Base-by-base conservation (phyloP, 352 stramenopile genomes). In the Salisapilia sapeloensis region DNA sequence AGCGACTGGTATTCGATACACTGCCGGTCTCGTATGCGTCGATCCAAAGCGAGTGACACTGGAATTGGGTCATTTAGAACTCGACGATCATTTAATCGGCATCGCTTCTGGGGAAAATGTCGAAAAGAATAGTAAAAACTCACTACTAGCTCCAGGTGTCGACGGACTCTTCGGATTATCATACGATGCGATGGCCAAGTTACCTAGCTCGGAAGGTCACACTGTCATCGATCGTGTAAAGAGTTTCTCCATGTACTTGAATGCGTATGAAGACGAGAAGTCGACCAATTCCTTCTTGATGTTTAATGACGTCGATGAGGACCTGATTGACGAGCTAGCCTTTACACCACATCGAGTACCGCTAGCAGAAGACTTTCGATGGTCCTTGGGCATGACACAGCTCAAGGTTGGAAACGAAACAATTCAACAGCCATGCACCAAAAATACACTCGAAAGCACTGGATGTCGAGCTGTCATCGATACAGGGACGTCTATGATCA, bases 1-100 rank as follows among this genome's bases (percentile, higher is more conserved):
- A 6, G 39, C 54, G 0, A 56, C 16, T 2, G 52, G 46, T 22
- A 83, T 86, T 42, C 46, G 45, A 4, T 86, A 86, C 46, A 66
- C 63, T 25, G 79, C 63, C 0, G 70, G 66, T 6, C 38, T 55
- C 29, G 70, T 80, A 7, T 86, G 70, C 29, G 61, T 86, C 13
- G 32, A 60, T 23, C 51, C 44, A 13, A 46, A 48, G 4, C 53
- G 40, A 11, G 52, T 42, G 8, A 44, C 39, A 13, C 48, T 86
- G 11, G 34, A 46, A 30, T 52, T 86, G 25, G 70, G 70, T 24
- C 48, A 49, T 6, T 26, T 83, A 2, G 20, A 35, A 0, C 35
- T 83, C 4, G 16, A 40, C 12, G 39, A 70, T 25, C 78, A 78
- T 39, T 46, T 67, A 6, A 60, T 80, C n/a, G 60, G 64, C 7